Base-by-base conservation (phyloP, 768 basidiomycete genomes). In the Auriscalpium microsporum region DNA sequence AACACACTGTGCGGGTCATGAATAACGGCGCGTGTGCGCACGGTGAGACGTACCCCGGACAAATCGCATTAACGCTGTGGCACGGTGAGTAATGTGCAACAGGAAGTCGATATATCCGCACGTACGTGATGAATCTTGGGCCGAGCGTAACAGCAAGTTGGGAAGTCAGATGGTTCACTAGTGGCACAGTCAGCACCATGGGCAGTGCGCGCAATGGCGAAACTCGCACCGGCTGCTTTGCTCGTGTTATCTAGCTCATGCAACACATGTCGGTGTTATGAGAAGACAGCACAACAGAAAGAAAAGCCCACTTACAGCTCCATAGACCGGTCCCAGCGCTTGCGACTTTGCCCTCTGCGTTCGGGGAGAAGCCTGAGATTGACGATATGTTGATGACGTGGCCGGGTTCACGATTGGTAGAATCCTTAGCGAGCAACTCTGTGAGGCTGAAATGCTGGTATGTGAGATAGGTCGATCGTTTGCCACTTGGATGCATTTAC, bases 361-460 rank as follows among this genome's bases (percentile, higher is more conserved):
- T 58, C 3, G 87, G 76, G 50, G 74, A 75, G 21, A 86, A 69
- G 9, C 82, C 79, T 0, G 84, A 74, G 4, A 78, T 76, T 1
- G 90, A 91, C 1, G 90, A 90, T 62, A 91, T 84, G 66, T 92
- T 92, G 67, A 93, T 83, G 11, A 93, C 84, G 33, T 85, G 79
- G 1, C 76, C 86, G 5, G 90, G 90, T 62, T 90, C 83, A 10
- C 64, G 56, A 38, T 78, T 77, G 16, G 73, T 81, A 0, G 87
- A 72, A 57, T 79, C 82, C 64, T 88, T 87, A n/a, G 72, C 72
- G 1, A 92, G 75, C 37, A 84, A 73, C 40, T 81, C 79, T 10
- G 83, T 77, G 52, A 90, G 60, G 42, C 78, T 77, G 55, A 36
- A 48, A 8, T 28, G 34, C 19, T 23, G 40, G 19, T 10, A n/a